These are phyloP conservation scores for Psilocybe sp. DNA, from an alignment of 768 basidiomycete species.

Conservation along the genomic window DNA sequence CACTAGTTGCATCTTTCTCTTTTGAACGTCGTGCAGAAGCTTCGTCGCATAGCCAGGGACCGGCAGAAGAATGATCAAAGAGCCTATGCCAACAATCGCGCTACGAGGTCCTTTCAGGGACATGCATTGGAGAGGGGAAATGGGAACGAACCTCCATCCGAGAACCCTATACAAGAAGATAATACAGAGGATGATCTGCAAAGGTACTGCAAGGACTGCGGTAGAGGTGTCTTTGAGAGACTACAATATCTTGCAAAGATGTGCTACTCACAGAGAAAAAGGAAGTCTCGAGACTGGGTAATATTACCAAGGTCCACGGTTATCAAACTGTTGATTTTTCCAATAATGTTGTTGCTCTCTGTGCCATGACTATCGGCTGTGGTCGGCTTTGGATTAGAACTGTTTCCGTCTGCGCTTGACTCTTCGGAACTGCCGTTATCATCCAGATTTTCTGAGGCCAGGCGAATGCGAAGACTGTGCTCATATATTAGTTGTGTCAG, in stretches of 20 bases:
- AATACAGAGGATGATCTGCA: conserved; percentile 36
- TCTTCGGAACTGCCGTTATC: background rate
- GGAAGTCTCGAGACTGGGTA: conserved; percentile 30
- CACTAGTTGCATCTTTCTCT: conserved; percentile 46
- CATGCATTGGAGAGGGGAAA: background rate
- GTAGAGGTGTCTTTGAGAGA: background rate
- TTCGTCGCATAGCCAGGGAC: conserved; percentile 55
- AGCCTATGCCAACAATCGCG: conserved; percentile 54
- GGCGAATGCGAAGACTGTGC: conserved; percentile 56
- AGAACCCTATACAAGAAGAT: conserved; percentile 43
- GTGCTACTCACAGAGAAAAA: conserved; percentile 19
- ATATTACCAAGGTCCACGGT: conserved; percentile 55
- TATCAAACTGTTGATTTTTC: conserved; percentile 76
- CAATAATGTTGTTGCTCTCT: conserved; percentile 48
- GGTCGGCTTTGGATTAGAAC: background rate
- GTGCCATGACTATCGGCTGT: background rate
- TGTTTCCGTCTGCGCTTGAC: background rate
- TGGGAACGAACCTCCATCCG: conserved; percentile 37
- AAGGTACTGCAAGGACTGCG: conserved; percentile 35
- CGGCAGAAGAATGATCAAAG: conserved; percentile 51
- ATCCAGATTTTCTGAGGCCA: conserved; percentile 37
- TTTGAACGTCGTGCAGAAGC: conserved; percentile 44
- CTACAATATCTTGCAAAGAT: background rate
- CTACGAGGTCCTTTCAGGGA: conserved; percentile 20
- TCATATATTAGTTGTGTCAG: conserved; percentile 41